Evolutionary conservation across 108 stramenopile species (phyloP).

Genomic region (Nitzschia palea): DNA sequence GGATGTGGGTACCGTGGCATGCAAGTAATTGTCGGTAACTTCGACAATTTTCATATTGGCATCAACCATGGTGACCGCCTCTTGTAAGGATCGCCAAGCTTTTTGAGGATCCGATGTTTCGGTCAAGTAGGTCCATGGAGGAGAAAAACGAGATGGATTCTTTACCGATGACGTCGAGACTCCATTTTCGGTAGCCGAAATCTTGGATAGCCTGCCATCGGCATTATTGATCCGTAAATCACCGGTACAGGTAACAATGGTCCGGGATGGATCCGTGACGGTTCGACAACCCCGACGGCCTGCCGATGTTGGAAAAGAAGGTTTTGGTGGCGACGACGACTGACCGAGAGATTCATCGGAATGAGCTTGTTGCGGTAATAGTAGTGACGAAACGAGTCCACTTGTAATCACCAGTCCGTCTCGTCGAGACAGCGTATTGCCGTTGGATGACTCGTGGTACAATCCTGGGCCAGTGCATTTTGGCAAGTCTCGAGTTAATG

Average conservation of each 20-base stretch:
- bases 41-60: conserved; percentile 63
- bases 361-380: not conserved
- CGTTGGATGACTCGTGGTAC: too few species aligned
- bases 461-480: too few species aligned
- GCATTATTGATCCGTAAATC: conserved; percentile 48
- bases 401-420: not conserved
- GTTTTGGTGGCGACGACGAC: not conserved
- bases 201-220: conserved; percentile 62
- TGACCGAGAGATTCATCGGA: not conserved
- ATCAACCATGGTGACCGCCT: conserved; percentile 58
- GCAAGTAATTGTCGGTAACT: conserved; percentile 76
- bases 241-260: conserved; percentile 69
- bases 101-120: conserved; percentile 65
- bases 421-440: too few species aligned
- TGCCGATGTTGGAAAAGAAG: conserved; percentile 60
- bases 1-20: conserved; percentile 70
- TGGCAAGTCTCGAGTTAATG: too few species aligned
- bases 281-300: conserved; percentile 78
- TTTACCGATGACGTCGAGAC: conserved; percentile 71
- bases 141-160: conserved; percentile 76
- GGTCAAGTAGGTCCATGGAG: conserved; percentile 82
- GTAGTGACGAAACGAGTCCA: not conserved
- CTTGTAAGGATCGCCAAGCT: conserved; percentile 72
- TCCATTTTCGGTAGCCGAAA: conserved; percentile 82
- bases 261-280: conserved; percentile 65